Evolutionary conservation across 805 yeast genomes (phyloP), one percentile per base, ranked within the genome.

Genomic region (Schwanniomyces polymorphus): DNA sequence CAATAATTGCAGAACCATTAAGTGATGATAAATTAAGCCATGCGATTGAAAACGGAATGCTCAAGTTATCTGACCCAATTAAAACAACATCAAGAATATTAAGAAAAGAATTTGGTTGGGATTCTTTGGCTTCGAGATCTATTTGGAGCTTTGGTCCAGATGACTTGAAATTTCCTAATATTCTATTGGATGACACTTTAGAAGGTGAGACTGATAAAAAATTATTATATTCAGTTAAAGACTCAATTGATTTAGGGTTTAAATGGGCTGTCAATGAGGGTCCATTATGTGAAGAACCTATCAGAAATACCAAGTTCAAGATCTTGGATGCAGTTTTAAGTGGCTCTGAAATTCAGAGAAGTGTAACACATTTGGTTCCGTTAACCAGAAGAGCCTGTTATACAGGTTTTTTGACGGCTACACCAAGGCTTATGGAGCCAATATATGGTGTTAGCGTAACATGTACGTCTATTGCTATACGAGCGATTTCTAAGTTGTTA

Each of bases 281-380:
- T 0, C 99, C 99, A 0, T 70, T 94, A n/a, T 83, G 95, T 51
- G 96, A 87, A 50, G 97, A 90, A 60, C 85, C 88, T 0, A 74
- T 94, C 6, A 69, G 88, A 44, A 79, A 84, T 45, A 81, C 85
- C 5, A 82, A 80, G 52, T 90, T 94, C 64, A 81, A 82, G 46
- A 75, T 94, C 35, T 72, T 89, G 41, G 88, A 84, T 47, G 79
- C 81, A 0, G 67, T 70, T 0, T 57, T 87, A 3, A 75, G 85
- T 5, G 65, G 72, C 0, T 76, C 78, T 26, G 68, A 73, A 5
- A 54, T 75, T 2, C 80, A 76, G 35, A 66, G 84, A 37, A 78
- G 80, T 25, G 76, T 80, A 27, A 64, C 74, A n/a, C 96, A 90
- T 61, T 75, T 91, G 5, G 85, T 90, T 33, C 94, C 97, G 17